phyloP scores from a whole-genome alignment of 768 basidiomycete species.

The Jaapia argillacea region DNA sequence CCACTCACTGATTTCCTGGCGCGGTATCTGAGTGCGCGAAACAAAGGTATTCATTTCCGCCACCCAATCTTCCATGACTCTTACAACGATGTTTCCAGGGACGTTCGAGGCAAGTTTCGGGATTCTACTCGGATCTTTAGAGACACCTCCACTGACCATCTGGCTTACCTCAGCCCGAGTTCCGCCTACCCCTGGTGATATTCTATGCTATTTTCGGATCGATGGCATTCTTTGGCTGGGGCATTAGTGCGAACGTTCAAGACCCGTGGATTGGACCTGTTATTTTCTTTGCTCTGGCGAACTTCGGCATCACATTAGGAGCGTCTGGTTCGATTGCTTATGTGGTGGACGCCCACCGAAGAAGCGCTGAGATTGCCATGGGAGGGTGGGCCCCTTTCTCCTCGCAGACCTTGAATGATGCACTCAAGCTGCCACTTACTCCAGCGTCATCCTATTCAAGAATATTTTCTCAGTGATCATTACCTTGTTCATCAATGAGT shows the following conservation, averaged over 20 bases:
- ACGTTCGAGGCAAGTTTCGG: neutral
- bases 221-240: conserved; percentile 15
- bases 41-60: conserved; percentile 9
- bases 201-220: conserved; percentile 17
- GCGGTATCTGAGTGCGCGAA: conserved; percentile 5
- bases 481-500: conserved; percentile 5
- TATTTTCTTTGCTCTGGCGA: conserved; percentile 11
- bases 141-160: neutral
- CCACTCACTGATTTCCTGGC: conserved; percentile 10
- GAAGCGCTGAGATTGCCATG: conserved; percentile 9
- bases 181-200: conserved; percentile 16
- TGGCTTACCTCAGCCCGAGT: conserved; percentile 9
- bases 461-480: conserved; percentile 5
- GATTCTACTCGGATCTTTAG: neutral
- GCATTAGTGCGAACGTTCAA: conserved; percentile 5
- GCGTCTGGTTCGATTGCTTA: conserved; percentile 8
- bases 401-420: neutral
- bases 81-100: no score
- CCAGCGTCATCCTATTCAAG: conserved; percentile 1
- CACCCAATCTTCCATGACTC: no score
- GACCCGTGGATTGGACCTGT: conserved; percentile 9
- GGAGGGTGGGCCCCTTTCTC: conserved; percentile 9
- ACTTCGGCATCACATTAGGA: conserved; percentile 13
- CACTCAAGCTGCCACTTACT: neutral
- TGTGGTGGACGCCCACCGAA: conserved; percentile 13